Base-by-base conservation (phyloP, 2,329 filamentous ascomycete genomes). In the Cytospora chrysosperma region DNA sequence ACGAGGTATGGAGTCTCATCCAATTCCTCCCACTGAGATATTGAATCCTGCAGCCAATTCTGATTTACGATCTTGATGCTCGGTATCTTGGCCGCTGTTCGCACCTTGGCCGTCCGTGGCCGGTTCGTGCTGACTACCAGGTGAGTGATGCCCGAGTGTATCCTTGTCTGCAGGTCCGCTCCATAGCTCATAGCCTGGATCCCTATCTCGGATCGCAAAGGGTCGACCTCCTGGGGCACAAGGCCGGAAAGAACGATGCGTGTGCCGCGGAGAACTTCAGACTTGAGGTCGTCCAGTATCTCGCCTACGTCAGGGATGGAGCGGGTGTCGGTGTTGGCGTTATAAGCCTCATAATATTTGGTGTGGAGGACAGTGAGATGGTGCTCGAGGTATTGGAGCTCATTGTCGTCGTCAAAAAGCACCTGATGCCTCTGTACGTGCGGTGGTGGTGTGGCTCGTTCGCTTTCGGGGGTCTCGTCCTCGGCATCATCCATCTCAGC, bases 31-130 rank as follows among this genome's bases (percentile, higher is more conserved):
- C 95, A 99, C 73, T 90, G 89, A 28, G 87, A 89, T 67, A 98
- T 86, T 61, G 89, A 96, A 69, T 93, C 90, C 34, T 88, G 83
- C 32, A 99, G 86, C 95, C 95, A 99, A 70, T 92, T 87, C 59
- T 93, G 90, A 69, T 89, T 93, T 55, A 99, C 95, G 64, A 99
- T 96, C 74, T 93, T 93, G 75, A 98, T 91, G 58, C 87, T 86
- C 0, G 89, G 82, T 61, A 92, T 90, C 67, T 88, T 87, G 17
- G 91, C 88, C 0, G 95, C 95, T 75, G 93, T 89, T 55, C 91
- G 89, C 51, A 98, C 92, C 77, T 99, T 99, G 59, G 92, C 89
- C 0, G 95, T 98, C 26, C 93, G 88, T 34, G 90, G 90, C 27
- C 89, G 82, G 19, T 85, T 82, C 21, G 85, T 86, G 58, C 86